phyloP scores from a whole-genome alignment of 768 basidiomycete species.

The Kwoniella sp. region DNA sequence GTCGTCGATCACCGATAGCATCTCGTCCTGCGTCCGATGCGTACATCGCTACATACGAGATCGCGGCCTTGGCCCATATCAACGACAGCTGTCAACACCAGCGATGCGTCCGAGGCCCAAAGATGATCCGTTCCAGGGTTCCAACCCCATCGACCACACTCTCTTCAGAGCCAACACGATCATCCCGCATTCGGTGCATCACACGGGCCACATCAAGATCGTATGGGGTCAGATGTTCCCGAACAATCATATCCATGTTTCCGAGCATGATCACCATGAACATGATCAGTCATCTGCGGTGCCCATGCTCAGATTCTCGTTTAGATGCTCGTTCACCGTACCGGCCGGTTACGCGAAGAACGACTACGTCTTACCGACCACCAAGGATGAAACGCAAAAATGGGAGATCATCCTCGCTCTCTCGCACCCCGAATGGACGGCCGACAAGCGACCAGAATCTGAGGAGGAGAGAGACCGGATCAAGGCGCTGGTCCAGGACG shows the following conservation, averaged over 20 bases:
- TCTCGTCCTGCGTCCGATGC: too few species aligned
- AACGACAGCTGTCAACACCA: too few species aligned
- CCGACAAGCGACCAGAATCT: background rate
- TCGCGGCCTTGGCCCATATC: too few species aligned
- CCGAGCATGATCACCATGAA: too few species aligned
- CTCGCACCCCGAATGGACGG: constrained; percentile 10
- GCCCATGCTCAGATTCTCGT: constrained; percentile 8
- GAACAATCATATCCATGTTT: too few species aligned
- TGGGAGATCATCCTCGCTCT: constrained; percentile 12
- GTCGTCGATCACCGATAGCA: too few species aligned
- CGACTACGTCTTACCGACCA: constrained; percentile 13
- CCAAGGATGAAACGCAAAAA: constrained; percentile 2
- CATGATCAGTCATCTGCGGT: background rate
- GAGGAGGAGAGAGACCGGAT: background rate
- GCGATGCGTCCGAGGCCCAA: too few species aligned
- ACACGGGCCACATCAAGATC: constrained; percentile 5
- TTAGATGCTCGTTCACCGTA: background rate
- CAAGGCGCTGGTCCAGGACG: background rate
- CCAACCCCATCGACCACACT: background rate
- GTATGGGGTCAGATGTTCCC: background rate
- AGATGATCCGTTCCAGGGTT: background rate
- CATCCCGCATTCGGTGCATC: constrained; percentile 6
- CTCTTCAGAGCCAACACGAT: background rate
- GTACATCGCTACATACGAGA: too few species aligned
- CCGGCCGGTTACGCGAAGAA: constrained; percentile 8